These are phyloP conservation scores for Neurospora sp. DNA, from an alignment of 495 filamentous ascomycete genomes.

Conservation along the genomic window DNA sequence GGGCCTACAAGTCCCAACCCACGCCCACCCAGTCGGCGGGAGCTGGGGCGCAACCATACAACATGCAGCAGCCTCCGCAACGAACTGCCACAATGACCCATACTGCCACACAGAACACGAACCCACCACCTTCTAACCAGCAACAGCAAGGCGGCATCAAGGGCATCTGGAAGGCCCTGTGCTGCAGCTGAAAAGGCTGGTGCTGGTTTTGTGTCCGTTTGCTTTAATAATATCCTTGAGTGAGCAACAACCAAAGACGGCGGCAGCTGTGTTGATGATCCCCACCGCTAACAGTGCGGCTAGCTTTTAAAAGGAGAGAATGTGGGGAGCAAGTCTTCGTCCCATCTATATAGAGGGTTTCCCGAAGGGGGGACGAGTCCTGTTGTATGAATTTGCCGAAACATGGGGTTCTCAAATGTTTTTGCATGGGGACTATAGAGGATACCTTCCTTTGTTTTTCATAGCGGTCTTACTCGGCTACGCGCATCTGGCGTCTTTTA, in stretches of 20 bases:
- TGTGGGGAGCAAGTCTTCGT: background rate
- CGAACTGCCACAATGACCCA: conserved; percentile 45
- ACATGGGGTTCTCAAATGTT: conserved; percentile 14
- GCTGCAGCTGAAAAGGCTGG: conserved; percentile 54
- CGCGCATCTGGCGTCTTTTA: conserved; percentile 11
- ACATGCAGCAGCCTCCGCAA: conserved; percentile 70
- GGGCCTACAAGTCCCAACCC: background rate
- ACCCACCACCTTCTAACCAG: conserved; percentile 28
- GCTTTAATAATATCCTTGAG: conserved; percentile 2
- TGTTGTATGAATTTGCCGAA: conserved; percentile 19
- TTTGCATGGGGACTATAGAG: conserved; percentile 26
- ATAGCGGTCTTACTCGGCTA: conserved; percentile 13
- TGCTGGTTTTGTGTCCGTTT: conserved; percentile 6
- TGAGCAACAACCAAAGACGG: conserved; percentile 5
- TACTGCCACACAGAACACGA: conserved; percentile 38
- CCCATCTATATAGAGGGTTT: conserved; percentile 15
- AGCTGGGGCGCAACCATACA: conserved; percentile 27
- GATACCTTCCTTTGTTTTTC: conserved; percentile 17
- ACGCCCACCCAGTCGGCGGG: background rate
- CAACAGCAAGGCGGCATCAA: conserved; percentile 48
- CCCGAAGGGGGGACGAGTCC: conserved; percentile 9
- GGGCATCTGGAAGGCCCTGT: conserved; percentile 74
- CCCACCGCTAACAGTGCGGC: background rate
- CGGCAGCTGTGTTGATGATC: background rate
- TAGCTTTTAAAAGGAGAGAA: background rate